Base-by-base conservation (phyloP, 371 early-diverging fungal species). In the Modicella reniformis region DNA sequence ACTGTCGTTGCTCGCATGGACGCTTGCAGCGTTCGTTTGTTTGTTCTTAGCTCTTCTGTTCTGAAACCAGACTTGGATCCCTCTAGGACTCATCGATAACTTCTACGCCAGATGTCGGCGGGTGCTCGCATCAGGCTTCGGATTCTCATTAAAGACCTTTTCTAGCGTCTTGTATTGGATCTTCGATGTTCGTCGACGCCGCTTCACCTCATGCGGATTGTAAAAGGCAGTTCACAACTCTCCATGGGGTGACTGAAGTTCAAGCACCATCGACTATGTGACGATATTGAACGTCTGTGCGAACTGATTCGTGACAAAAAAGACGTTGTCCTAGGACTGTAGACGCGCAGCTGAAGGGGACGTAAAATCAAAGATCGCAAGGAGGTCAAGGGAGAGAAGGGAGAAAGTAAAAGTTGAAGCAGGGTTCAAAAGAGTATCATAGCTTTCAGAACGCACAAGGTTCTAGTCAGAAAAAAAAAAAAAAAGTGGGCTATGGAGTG, bases 41-140 rank as follows among this genome's bases (percentile, higher is more conserved):
- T 71, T 73, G 54, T 44, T 72, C 83, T 96, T 97, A 49, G 96
- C 96, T 59, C 99, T 87, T 62, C 95, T 88, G 85, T 98, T 98
- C 81, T 98, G 99, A 83, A 98, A 98, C 99, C 99, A 98, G 62
- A 98, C 93, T 80, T 98, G 96, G 48, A 98, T 93, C 61, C 91
- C 91, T 53, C 97, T 87, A 19, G 91, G 90, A 37, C 94, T 92
- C 96, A 97, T 96, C 60, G 89, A 84, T 15, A 98, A 84, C 62
- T 86, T 84, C 47, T 82, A 84, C 1, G 94, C 93, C 25, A 98
- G 89, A 29, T 74, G 61, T 55, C 86, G 82, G 34, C 92, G 89
- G 23, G 87, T 81, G 29, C 84, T 85, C 17, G 92, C 88, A 67
- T 86, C 88, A 5, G 94, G 94, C 73, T 91, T 91, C 41, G 91